Evolutionary conservation across 2,329 filamentous ascomycete genomes (phyloP), one percentile per base, ranked within the genome.

Genomic region (Talaromyces sp.): DNA sequence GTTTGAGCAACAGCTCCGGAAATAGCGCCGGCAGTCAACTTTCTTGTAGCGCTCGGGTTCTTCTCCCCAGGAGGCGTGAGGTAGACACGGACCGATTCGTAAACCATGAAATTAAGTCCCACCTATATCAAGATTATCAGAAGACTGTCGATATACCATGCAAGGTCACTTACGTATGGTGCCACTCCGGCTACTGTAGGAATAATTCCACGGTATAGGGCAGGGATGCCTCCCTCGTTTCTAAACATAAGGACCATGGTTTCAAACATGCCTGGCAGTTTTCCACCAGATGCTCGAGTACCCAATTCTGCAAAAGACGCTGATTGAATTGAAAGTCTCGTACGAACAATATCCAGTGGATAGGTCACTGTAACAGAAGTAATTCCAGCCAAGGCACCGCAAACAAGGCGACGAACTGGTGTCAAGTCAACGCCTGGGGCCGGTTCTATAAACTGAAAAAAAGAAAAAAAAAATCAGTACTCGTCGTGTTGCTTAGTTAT

Each of bases 31-130:
- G 95, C 93, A 29, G 88, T 83, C 49, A 99, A 82, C 73, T 98
- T 99, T 58, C 93, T 87, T 58, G 85, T 75, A 1, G 91, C 85
- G 63, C 81, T 86, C 0, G 95, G 95, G 66, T 96, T 91, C 70
- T 89, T 84, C 64, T 96, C 88, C 51, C 95, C 95, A 56, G 96
- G 91, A 1, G 88, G 89, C 0, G 95, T 99, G 66, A 99, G 82
- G 67, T 89, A 88, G 69, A 87, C 86, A 63, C 95, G 87, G 61
- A 93, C 88, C 55, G 89, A 89, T 75, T 99, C 95, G 77, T 99
- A 99, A 6, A 91, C 91, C 92, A 98, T 98, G 75, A 99, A 99
- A 75, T 99, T 99, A 58, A 99, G 81, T 43, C 95, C 95, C 63
- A 99, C 89, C 88, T 92, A 50, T 24, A 17, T 9, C 17, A n/a